Conservation (phyloP, 2,329 filamentous ascomycete genomes). For the Corinectria fuckeliana region DNA sequence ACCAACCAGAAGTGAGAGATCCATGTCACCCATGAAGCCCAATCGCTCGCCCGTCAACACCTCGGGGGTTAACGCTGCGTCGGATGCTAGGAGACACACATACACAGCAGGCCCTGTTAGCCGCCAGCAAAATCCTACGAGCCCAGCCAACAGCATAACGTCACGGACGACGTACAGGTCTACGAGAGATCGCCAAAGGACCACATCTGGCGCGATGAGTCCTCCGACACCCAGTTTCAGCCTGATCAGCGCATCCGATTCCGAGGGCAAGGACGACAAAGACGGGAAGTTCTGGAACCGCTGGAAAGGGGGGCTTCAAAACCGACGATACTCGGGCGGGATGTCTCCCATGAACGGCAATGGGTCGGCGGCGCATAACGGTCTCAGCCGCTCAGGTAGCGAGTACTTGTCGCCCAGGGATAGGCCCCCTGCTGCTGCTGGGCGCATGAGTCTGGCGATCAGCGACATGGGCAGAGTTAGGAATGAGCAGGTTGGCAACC, state of each 20-base stretch:
- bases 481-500: constrained; percentile 33
- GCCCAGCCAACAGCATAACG: constrained; percentile 47
- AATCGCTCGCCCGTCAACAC: constrained; percentile 45
- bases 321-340: constrained; percentile 41
- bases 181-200: constrained; percentile 35
- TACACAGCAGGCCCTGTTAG: constrained; percentile 43
- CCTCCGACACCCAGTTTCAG: constrained; percentile 65
- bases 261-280: constrained; percentile 49
- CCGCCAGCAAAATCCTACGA: constrained; percentile 40
- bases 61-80: constrained; percentile 49
- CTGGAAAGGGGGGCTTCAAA: constrained; percentile 54
- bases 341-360: constrained; percentile 30
- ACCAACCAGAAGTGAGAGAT: constrained; percentile 58
- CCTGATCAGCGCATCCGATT: constrained; percentile 46
- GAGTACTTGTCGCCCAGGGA: constrained; percentile 44
- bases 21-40: constrained; percentile 60
- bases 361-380: constrained; percentile 15
- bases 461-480: constrained; percentile 38
- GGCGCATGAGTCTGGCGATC: constrained; percentile 41
- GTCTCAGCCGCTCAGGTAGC: constrained; percentile 46
- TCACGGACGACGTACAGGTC: constrained; percentile 36
- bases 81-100: constrained; percentile 54
- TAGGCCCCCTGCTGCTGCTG: constrained; percentile 33
- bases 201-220: constrained; percentile 37
- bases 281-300: constrained; percentile 65